Evolutionary conservation across 2,329 filamentous ascomycete species (phyloP).

Genomic region (Pezicula radicicola): DNA sequence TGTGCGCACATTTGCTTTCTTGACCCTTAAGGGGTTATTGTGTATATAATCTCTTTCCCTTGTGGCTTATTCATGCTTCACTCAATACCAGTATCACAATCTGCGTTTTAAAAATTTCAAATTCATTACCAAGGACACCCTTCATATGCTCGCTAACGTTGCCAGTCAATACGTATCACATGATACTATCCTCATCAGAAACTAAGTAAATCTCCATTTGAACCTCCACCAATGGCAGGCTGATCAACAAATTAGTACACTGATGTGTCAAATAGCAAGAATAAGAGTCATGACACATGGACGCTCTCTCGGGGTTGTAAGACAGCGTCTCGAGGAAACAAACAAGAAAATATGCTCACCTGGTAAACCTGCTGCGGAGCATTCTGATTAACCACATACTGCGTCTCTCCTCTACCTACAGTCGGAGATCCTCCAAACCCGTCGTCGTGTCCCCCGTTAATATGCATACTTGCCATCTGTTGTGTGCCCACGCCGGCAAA

Average conservation of each 20-base stretch:
- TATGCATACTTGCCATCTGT: conserved; percentile 70
- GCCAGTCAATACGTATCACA: not conserved
- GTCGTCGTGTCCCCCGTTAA: conserved; percentile 60
- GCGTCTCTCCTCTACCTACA: conserved; percentile 47
- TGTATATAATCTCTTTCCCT: too few relatives aligned
- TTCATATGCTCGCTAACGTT: not conserved
- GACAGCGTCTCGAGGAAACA: too few relatives aligned
- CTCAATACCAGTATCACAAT: too few relatives aligned
- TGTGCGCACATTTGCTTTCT: too few relatives aligned
- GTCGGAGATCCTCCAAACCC: conserved; percentile 53
- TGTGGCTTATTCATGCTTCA: too few relatives aligned
- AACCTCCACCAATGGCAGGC: conserved; percentile 59
- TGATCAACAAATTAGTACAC: conserved; percentile 25
- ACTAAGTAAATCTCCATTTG: conserved; percentile 70
- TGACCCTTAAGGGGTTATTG: too few relatives aligned
- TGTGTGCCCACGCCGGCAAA: conserved; percentile 75
- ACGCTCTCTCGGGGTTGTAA: too few relatives aligned
- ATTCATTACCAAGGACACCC: not conserved
- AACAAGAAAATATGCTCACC: too few relatives aligned
- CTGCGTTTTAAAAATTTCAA: not conserved
- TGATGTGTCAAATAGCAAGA: too few relatives aligned
- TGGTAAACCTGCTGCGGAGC: conserved; percentile 71
- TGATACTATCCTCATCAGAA: conserved; percentile 38
- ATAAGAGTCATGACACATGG: too few relatives aligned
- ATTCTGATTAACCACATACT: conserved; percentile 79